Evolutionary conservation across 2,329 filamentous ascomycete genomes (phyloP).

Genomic region (Apiospora pterosperma): DNA sequence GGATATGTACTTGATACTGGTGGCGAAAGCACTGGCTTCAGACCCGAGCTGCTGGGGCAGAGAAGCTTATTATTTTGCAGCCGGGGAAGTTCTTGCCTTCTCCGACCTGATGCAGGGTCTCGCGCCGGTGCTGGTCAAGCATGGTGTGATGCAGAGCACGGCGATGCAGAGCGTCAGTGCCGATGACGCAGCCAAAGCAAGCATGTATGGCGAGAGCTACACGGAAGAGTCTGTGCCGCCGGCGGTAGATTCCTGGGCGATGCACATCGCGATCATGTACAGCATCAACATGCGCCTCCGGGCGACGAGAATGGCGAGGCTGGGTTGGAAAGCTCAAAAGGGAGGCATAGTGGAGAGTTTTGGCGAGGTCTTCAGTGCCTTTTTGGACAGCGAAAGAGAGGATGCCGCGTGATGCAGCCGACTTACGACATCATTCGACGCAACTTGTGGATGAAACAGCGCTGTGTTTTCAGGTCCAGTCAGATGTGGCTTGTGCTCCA

Average conservation of each 20-base stretch:
- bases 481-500: not conserved
- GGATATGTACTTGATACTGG: conserved; percentile 13
- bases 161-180: conserved; percentile 11
- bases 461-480: not conserved
- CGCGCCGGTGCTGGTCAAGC: conserved; percentile 8
- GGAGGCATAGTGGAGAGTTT: conserved; percentile 6
- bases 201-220: conserved; percentile 12
- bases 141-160: conserved; percentile 11
- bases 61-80: conserved; percentile 17
- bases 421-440: not conserved
- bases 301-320: conserved; percentile 10
- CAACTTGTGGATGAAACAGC: not conserved
- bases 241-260: conserved; percentile 15
- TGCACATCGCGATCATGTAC: conserved; percentile 15
- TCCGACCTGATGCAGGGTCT: conserved; percentile 10
- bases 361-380: not conserved
- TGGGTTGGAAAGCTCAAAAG: conserved; percentile 13
- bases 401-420: not conserved
- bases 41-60: not conserved
- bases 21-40: conserved; percentile 11
- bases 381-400: not conserved
- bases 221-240: conserved; percentile 13
- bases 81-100: conserved; percentile 9
- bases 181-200: conserved; percentile 12
- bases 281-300: conserved; percentile 16